Evolutionary conservation across 2,329 filamentous ascomycete species (phyloP).

Genomic region (Acephala macrosclerotiorum): DNA sequence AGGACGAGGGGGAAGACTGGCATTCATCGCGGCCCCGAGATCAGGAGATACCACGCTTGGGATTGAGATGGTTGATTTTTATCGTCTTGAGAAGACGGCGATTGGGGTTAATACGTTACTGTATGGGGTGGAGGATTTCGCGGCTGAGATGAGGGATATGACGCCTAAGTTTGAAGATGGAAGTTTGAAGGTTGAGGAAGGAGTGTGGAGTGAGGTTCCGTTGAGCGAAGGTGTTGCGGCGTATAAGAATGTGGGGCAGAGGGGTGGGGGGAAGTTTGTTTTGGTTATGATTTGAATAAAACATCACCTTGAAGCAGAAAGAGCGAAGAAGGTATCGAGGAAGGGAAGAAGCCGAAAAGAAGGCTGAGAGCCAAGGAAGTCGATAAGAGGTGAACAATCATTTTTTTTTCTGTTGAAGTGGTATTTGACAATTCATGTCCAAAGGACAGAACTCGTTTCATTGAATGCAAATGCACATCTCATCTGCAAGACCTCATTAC

Average conservation of each 20-base stretch:
- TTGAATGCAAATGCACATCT: not conserved
- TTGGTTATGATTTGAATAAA: constrained; percentile 31
- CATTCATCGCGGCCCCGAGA: constrained; percentile 37
- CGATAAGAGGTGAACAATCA: no score
- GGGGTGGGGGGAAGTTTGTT: constrained; percentile 34
- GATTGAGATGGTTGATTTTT: constrained; percentile 39
- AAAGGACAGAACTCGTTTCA: not conserved
- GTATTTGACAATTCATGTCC: not conserved
- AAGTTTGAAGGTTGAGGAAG: constrained; percentile 18
- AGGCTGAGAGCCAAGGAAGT: not conserved
- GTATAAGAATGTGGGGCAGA: constrained; percentile 34
- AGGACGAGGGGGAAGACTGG: constrained; percentile 31
- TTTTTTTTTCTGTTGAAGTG: no score
- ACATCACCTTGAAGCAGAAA: no score
- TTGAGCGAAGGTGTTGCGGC: constrained; percentile 35
- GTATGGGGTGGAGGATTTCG: constrained; percentile 34
- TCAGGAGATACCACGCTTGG: constrained; percentile 30
- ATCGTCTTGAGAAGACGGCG: constrained; percentile 34
- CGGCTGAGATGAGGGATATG: constrained; percentile 56
- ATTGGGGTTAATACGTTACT: constrained; percentile 37
- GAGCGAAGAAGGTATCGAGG: no score
- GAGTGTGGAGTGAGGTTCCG: constrained; percentile 32
- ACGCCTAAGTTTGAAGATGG: constrained; percentile 32
- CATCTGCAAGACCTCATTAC: not conserved
- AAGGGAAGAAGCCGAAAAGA: no score